phyloP scores from a whole-genome alignment of 1,139 yeast species.

The Pneumocystis wakefieldiae region DNA sequence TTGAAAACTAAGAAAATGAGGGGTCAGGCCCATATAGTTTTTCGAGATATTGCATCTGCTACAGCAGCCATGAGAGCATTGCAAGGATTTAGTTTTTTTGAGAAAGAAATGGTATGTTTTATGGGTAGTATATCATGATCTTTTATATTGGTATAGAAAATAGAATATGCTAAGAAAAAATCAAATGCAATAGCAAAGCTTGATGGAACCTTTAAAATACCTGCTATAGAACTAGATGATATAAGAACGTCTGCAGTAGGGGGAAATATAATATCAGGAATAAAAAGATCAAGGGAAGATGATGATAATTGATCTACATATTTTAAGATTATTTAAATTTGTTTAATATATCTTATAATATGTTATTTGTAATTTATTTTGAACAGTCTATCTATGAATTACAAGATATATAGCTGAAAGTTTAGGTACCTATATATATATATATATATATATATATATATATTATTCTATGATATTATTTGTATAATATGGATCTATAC shows the following conservation, averaged over 20 bases:
- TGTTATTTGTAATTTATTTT: background rate
- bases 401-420: background rate
- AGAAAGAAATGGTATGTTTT: slow-evolving; percentile 33
- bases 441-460: background rate
- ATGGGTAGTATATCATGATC: background rate
- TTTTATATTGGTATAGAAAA: slow-evolving; percentile 11
- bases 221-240: slow-evolving; percentile 2
- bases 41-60: slow-evolving; percentile 38
- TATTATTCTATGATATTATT: background rate
- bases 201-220: slow-evolving; percentile 20
- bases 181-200: slow-evolving; percentile 23
- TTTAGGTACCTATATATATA: background rate
- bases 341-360: background rate
- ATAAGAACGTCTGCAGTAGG: background rate
- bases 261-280: background rate
- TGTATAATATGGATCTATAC: background rate
- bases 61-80: slow-evolving; percentile 36
- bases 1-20: slow-evolving; percentile 35
- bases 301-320: background rate
- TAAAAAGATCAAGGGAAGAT: background rate
- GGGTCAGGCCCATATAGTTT: slow-evolving; percentile 66
- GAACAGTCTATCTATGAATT: background rate
- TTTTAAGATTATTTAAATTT: background rate
- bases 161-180: slow-evolving; percentile 33
- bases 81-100: slow-evolving; percentile 40